phyloP scores from a whole-genome alignment of 148 eudicot genomes.

The Linanthus parryae region DNA sequence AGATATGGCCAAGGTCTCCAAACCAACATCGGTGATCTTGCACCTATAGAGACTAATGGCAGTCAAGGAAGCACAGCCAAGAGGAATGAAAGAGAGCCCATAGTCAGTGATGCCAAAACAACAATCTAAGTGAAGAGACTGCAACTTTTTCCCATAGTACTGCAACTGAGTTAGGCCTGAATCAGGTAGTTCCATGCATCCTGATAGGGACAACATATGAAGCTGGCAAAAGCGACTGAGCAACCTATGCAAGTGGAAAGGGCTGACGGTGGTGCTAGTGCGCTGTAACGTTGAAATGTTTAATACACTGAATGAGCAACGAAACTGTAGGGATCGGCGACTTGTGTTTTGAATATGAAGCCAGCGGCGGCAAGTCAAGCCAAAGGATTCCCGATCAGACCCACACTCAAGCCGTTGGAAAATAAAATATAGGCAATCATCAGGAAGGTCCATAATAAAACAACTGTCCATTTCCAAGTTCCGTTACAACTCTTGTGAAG shows the following conservation, averaged over 20 bases:
- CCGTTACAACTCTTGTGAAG: conserved; percentile 38
- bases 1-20: conserved; percentile 38
- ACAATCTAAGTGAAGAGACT: conserved; percentile 43
- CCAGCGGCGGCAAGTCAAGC: conserved; percentile 65
- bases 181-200: conserved; percentile 58
- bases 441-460: conserved; percentile 54
- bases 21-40: conserved; percentile 42
- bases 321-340: conserved; percentile 43
- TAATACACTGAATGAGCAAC: conserved; percentile 35
- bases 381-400: conserved; percentile 59
- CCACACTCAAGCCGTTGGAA: conserved; percentile 32
- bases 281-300: conserved; percentile 20
- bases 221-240: conserved; percentile 44
- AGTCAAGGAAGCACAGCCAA: conserved; percentile 36
- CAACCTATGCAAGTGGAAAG: conserved; percentile 28
- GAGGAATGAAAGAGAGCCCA: conserved; percentile 41
- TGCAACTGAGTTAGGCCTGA: conserved; percentile 29
- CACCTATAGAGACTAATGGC: conserved; percentile 56
- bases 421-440: conserved; percentile 52
- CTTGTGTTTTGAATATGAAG: conserved; percentile 53
- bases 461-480: no score
- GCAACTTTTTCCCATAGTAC: conserved; percentile 34
- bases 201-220: conserved; percentile 43
- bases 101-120: conserved; percentile 47
- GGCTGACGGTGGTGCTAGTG: conserved; percentile 15